These are phyloP conservation scores for Coniochaeta sp. DNA, from an alignment of 2,329 filamentous ascomycete species.

Conservation along the genomic window DNA sequence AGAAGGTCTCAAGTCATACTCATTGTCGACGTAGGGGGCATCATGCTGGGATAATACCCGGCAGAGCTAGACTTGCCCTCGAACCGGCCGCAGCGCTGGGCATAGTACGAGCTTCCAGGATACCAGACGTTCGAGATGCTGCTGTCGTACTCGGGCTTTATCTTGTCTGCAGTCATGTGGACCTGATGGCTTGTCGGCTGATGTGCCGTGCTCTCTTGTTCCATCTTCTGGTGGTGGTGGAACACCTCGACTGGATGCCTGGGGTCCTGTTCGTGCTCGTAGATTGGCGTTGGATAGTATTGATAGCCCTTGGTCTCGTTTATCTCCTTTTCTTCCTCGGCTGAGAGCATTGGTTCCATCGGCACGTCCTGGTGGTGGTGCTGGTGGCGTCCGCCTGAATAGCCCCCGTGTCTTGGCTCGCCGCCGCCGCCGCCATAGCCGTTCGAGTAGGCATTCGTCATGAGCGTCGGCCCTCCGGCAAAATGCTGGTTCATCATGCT, in stretches of 20 bases:
- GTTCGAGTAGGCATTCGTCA: constrained; percentile 27
- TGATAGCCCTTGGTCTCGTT: constrained; percentile 43
- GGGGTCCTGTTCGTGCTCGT: constrained; percentile 37
- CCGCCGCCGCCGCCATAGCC: constrained; percentile 30
- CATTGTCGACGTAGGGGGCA: constrained; percentile 37
- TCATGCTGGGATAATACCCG: constrained; percentile 46
- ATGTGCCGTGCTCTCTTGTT: constrained; percentile 18
- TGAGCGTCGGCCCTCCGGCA: constrained; percentile 11
- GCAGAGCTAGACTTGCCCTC: constrained; percentile 44
- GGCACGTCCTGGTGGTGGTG: constrained; percentile 41
- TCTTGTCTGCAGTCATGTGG: constrained; percentile 41
- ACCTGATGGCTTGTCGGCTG: constrained; percentile 25
- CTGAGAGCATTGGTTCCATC: constrained; percentile 41
- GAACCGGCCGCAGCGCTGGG: constrained; percentile 39
- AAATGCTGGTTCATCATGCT: constrained; percentile 30
- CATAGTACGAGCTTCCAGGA: constrained; percentile 29
- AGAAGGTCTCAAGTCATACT: constrained; percentile 26
- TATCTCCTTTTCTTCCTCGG: constrained; percentile 44
- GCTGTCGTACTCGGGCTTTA: constrained; percentile 43
- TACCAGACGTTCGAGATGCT: constrained; percentile 40
- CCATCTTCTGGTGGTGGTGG: constrained; percentile 24
- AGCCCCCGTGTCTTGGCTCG: constrained; percentile 26
- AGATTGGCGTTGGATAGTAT: constrained; percentile 45
- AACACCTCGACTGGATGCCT: constrained; percentile 43
- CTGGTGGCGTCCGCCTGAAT: constrained; percentile 32